A percentile compares a stretch with the other conserved stretches of the same genome.
These are phyloP conservation scores for Hirsutella thompsonii DNA, from an alignment of 2,329 filamentous ascomycete genomes.

Conservation along the genomic window DNA sequence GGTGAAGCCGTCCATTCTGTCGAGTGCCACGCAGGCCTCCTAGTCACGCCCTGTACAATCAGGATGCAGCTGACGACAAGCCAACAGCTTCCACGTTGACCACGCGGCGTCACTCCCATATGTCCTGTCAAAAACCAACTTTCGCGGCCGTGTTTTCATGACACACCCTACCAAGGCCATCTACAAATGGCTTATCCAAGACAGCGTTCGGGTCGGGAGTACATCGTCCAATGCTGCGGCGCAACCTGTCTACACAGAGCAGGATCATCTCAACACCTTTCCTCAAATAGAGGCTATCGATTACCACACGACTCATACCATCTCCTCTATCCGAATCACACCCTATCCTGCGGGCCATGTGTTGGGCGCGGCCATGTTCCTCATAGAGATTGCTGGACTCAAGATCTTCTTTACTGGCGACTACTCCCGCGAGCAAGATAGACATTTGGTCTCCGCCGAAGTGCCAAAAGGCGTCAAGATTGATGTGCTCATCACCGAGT, in stretches of 20 bases:
- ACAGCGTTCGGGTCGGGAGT: constrained; percentile 82
- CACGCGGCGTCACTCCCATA: constrained; percentile 98
- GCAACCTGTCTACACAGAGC: constrained; percentile 83
- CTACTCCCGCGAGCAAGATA: constrained; percentile 90
- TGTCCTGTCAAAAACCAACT: constrained; percentile 95
- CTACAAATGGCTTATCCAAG: constrained; percentile 98
- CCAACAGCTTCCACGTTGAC: constrained; percentile 82
- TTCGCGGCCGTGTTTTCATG: constrained; percentile 95
- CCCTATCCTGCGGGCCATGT: constrained; percentile 96
- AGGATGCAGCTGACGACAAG: constrained; percentile 3
- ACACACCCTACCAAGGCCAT: constrained; percentile 98
- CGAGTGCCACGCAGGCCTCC: background rate
- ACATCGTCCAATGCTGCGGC: constrained; percentile 49
- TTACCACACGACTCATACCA: constrained; percentile 95
- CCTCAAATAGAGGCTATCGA: constrained; percentile 94
- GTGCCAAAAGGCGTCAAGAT: constrained; percentile 83
- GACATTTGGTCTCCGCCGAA: constrained; percentile 87
- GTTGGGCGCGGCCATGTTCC: constrained; percentile 95
- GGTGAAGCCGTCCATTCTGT: constrained; percentile 4
- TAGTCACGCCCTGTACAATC: background rate
- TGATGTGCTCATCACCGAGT: constrained; percentile 94
- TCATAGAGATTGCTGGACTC: constrained; percentile 91
- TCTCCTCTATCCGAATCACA: constrained; percentile 91
- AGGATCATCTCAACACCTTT: constrained; percentile 88
- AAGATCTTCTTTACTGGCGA: constrained; percentile 97